Evolutionary conservation across 2,329 filamentous ascomycete species (phyloP), one percentile per base, ranked within the genome.

Genomic region (Coleophoma cylindrospora): DNA sequence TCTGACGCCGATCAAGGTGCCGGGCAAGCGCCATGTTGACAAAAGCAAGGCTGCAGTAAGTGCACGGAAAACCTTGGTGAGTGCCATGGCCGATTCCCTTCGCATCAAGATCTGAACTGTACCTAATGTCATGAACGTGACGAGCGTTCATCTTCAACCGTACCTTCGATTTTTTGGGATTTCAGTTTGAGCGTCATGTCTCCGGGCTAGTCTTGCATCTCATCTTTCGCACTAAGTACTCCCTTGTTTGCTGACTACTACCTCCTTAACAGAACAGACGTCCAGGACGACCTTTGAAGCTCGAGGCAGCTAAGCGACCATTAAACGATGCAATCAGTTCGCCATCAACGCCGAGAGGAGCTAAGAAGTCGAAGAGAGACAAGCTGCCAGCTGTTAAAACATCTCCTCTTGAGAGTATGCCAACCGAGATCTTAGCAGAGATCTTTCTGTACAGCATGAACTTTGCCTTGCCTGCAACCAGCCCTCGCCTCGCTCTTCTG

Each of bases 361-460:
- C 27, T 10, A 43, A 19, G 40, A 51, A 52, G 22, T 52, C 54
- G 21, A 51, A 51, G 7, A 34, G 61, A 13, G 61, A 61, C 45
- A 61, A 60, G 33, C 48, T 64, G 41, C 60, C 61, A 32, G 58
- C 43, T 32, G 51, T 51, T 7, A 61, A 60, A 43, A 64, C 62
- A 59, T 60, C 61, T 2, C 33, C 19, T 8, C 52, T 67, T 3
- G 64, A 67, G 47, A 61, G 50, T 32, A 54, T 66, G 7, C 64
- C 64, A 3, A 56, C 52, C 1, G 64, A 67, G 48, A 44, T 67
- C 7, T 48, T 67, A 2, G 57, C 63, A 46, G 54, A 46, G 9
- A 57, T 67, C 27, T 65, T 61, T 44, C 50, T 64, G 13, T 54
- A 54, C 40, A 56, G 56, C 34, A 41, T 63, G 52, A 65, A 66